Evolutionary conservation across 495 filamentous ascomycete genomes (phyloP).

Genomic region (Podospora bellae-mahoneyi): DNA sequence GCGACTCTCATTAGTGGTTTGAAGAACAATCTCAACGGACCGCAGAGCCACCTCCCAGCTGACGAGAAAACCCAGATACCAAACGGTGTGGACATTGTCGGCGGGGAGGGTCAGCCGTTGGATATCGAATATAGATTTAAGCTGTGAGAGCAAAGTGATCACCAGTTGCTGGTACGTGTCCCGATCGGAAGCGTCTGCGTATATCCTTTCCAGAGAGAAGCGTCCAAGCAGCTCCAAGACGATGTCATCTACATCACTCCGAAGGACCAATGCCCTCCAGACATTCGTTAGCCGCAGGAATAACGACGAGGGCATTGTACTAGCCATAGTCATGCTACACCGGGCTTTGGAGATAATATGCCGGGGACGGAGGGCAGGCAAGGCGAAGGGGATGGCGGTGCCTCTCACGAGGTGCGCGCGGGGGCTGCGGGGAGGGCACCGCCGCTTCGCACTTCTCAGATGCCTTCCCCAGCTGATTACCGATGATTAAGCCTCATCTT

Average conservation of each 20-base stretch:
- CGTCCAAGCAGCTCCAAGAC: conserved; percentile 37
- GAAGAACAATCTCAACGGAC: conserved; percentile 36
- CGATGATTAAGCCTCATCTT: not conserved
- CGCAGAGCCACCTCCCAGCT: conserved; percentile 40
- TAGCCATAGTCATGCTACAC: conserved; percentile 28
- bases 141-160: conserved; percentile 24
- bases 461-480: not conserved
- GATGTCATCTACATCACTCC: conserved; percentile 40
- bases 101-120: conserved; percentile 37
- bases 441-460: not conserved
- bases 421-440: not conserved
- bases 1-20: conserved; percentile 32
- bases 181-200: conserved; percentile 22
- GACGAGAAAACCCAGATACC: conserved; percentile 37
- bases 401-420: not conserved
- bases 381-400: not conserved
- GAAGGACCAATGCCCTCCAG: conserved; percentile 33
- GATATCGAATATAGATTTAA: conserved; percentile 35
- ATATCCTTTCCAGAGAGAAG: conserved; percentile 40
- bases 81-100: conserved; percentile 30
- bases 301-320: conserved; percentile 33
- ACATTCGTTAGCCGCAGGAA: conserved; percentile 33
- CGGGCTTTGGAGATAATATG: not conserved
- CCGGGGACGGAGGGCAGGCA: not conserved
- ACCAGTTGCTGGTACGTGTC: conserved; percentile 31